A percentile compares a stretch with the other conserved stretches of the same genome.
Conservation (phyloP, 345 rosid species). For the Aquilaria sinensis region DNA sequence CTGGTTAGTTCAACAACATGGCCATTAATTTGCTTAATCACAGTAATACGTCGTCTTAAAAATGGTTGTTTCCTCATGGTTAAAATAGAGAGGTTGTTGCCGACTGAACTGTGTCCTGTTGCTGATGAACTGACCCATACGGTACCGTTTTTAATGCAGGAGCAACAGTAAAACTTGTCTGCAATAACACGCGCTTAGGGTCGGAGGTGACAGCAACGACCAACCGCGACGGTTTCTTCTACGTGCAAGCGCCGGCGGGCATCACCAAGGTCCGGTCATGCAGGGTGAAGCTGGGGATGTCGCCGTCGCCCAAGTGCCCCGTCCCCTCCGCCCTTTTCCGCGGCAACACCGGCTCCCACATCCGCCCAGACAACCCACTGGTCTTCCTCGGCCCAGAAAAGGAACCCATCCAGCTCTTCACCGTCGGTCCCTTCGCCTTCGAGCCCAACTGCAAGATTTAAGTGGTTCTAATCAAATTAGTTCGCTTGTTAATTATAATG, state of each 20-base stretch:
- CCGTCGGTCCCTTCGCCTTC: slow-evolving; percentile 80
- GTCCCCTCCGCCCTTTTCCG: slow-evolving; percentile 46
- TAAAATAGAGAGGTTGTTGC: too few species aligned
- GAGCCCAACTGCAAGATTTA: slow-evolving; percentile 43
- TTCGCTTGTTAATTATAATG: too few species aligned
- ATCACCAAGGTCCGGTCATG: slow-evolving; percentile 74
- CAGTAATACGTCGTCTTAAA: too few species aligned
- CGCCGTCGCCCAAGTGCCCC: slow-evolving; percentile 37
- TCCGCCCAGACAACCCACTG: slow-evolving; percentile 40
- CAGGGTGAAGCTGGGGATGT: slow-evolving; percentile 40
- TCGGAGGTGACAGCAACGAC: slow-evolving; percentile 25
- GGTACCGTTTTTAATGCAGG: slow-evolving; percentile 25
- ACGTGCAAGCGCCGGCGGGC: slow-evolving; percentile 52
- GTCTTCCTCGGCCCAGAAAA: slow-evolving; percentile 16
- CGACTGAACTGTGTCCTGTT: too few species aligned
- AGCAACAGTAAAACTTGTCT: slow-evolving; percentile 56
- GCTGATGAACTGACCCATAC: too few species aligned
- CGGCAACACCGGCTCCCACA: slow-evolving; percentile 48
- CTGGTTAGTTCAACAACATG: too few species aligned
- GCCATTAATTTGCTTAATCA: too few species aligned
- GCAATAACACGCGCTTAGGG: slow-evolving; percentile 53
- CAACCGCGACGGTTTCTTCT: slow-evolving; percentile 84
- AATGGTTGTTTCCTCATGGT: too few species aligned
- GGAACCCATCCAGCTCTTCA: slow-evolving; percentile 36
- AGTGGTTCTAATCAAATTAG: too few species aligned